phyloP scores from a whole-genome alignment of 805 yeast genomes.

The Saccharomycopsis capsularis region DNA sequence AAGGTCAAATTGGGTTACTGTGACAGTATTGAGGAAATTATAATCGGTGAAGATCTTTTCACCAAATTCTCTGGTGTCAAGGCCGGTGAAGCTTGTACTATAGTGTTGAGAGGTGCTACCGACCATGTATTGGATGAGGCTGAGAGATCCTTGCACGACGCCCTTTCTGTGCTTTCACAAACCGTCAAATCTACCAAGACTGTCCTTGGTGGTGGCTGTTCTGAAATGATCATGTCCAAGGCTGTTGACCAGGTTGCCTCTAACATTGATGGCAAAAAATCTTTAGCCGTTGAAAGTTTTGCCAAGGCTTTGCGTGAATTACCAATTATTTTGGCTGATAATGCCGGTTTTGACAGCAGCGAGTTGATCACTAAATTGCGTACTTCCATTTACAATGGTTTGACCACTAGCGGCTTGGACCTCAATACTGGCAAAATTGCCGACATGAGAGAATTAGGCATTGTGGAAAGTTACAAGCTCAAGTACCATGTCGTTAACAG shows the following conservation, averaged over 20 bases:
- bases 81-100: slow-evolving; percentile 93
- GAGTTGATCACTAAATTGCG: slow-evolving; percentile 87
- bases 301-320: slow-evolving; percentile 90
- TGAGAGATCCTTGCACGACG: slow-evolving; percentile 95
- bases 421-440: slow-evolving; percentile 77
- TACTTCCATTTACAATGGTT: slow-evolving; percentile 86
- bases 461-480: slow-evolving; percentile 87
- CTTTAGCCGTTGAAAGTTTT: slow-evolving; percentile 90
- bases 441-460: slow-evolving; percentile 90
- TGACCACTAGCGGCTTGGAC: slow-evolving; percentile 87
- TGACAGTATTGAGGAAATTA: slow-evolving; percentile 81
- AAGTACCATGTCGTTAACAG: slow-evolving; percentile 90
- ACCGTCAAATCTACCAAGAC: slow-evolving; percentile 90
- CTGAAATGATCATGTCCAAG: slow-evolving; percentile 94
- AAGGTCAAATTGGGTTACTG: slow-evolving; percentile 81
- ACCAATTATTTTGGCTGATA: slow-evolving; percentile 93
- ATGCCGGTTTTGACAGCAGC: slow-evolving; percentile 93
- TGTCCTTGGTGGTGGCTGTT: slow-evolving; percentile 90
- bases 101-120: slow-evolving; percentile 95
- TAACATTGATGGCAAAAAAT: slow-evolving; percentile 85
- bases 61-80: slow-evolving; percentile 92
- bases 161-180: slow-evolving; percentile 89
- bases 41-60: slow-evolving; percentile 83
- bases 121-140: slow-evolving; percentile 95
- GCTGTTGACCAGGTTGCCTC: slow-evolving; percentile 93